Conservation (phyloP, 2,329 filamentous ascomycete species). For the Neophaeococcomyces mojaviensis region DNA sequence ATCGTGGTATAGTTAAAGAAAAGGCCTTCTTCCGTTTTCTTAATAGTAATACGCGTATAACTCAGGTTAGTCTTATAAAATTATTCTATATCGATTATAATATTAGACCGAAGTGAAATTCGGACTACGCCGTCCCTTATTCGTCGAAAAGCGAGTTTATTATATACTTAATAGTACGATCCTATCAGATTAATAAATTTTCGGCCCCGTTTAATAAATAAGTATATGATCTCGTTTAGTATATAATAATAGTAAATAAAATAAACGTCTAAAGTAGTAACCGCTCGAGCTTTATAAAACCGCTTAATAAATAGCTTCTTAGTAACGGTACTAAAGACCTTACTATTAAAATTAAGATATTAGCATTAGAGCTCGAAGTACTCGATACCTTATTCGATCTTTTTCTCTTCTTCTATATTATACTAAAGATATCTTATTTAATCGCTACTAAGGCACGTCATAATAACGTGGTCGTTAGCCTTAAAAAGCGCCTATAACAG, state of each 20-base stretch:
- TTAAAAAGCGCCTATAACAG: slow-evolving; percentile 33
- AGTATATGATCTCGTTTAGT: slow-evolving; percentile 18
- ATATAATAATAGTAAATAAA: slow-evolving; percentile 26
- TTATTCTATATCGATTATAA: slow-evolving; percentile 25
- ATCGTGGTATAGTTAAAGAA: neutral
- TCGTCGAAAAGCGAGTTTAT: slow-evolving; percentile 29
- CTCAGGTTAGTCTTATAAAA: slow-evolving; percentile 26
- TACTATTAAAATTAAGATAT: slow-evolving; percentile 28
- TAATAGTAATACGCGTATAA: slow-evolving; percentile 9
- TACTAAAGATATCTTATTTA: slow-evolving; percentile 18
- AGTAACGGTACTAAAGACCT: slow-evolving; percentile 22
- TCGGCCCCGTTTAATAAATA: slow-evolving; percentile 24
- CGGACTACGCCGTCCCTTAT: slow-evolving; percentile 20
- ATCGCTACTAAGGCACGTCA: slow-evolving; percentile 12
- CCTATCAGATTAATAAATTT: slow-evolving; percentile 26
- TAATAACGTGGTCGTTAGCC: slow-evolving; percentile 26
- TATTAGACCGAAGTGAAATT: slow-evolving; percentile 21
- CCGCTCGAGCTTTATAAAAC: slow-evolving; percentile 25
- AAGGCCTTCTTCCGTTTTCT: slow-evolving; percentile 9
- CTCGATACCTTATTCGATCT: slow-evolving; percentile 14
- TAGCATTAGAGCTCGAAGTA: slow-evolving; percentile 24
- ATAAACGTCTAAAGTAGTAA: slow-evolving; percentile 27
- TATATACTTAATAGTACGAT: slow-evolving; percentile 25
- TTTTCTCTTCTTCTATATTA: slow-evolving; percentile 21
- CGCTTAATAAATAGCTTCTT: slow-evolving; percentile 23